Evolutionary conservation across 495 filamentous ascomycete genomes (phyloP), one percentile per base, ranked within the genome.

Genomic region (Alectoria sarmentosa): DNA sequence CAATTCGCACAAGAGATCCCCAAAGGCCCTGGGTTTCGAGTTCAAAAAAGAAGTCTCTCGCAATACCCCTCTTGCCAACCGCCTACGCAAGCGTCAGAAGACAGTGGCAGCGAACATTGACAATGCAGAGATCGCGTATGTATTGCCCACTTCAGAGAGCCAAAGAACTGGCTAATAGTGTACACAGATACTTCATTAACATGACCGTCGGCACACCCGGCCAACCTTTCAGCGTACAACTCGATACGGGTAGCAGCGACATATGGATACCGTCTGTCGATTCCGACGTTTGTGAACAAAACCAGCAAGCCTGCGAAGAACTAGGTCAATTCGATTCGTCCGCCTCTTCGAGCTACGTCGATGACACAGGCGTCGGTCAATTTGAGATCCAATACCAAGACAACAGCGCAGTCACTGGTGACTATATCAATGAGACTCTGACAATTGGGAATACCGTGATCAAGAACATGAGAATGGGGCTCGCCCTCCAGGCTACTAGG

Each of bases 371-470:
- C 60, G 81, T 77, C 66, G 78, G 82, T 44, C 61, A 8, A 65
- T 95, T 96, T 77, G 84, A 89, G 69, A 92, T 92, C 55, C 83
- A 83, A 19, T 96, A 96, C 70, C 86, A 88, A 49, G 89, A 92
- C 73, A 85, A 86, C 39, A 85, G 85, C 5, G 85, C 82, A 41
- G 86, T 89, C 3, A 70, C 71, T 3, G 92, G 92, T 23, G 87
- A 89, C 70, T 96, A 93, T 74, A 88, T 84, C 23, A 86, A 82
- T 7, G 92, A 96, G 71, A 87, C 82, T 6, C 73, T 96, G 65
- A 70, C 70, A 11, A 80, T 96, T 66, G 89, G 84, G 3, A 78
- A 78, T 26, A 75, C 77, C 28, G 80, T 67, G 38, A 70, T 96
- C 41, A 74, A 80, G 19, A 70, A 78, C 34, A 48, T 85, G 83